Conservation (phyloP, 257 asterid genomes). For the Solanum bulbocastanum region DNA sequence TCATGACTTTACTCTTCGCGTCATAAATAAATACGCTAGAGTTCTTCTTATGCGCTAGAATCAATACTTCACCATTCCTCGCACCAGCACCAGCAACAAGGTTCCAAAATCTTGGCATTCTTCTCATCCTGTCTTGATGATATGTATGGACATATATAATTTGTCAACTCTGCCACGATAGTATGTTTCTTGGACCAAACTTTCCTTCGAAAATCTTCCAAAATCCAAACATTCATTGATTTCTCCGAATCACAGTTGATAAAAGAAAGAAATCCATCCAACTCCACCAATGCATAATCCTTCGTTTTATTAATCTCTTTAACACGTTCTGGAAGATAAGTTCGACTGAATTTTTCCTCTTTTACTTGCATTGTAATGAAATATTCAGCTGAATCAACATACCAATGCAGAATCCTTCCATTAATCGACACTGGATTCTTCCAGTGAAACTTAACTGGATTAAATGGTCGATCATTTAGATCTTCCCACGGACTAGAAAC, state of each 20-base stretch:
- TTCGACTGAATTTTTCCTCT: not conserved
- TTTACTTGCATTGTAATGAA: constrained; percentile 6
- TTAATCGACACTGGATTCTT: not conserved
- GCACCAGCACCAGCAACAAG: constrained; percentile 1
- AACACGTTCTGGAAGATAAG: not conserved
- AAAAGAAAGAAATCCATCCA: not conserved
- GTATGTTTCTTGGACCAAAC: constrained; percentile 10
- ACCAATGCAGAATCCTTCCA: constrained; percentile 2
- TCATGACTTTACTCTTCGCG: not conserved
- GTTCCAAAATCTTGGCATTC: constrained; percentile 3
- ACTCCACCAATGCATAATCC: not conserved
- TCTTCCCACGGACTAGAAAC: constrained; percentile 5
- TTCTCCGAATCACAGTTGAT: not conserved
- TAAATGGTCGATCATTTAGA: not conserved
- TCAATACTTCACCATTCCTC: not conserved
- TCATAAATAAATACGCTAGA: not conserved
- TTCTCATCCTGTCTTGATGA: not conserved
- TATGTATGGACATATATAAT: not conserved
- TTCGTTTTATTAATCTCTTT: not conserved
- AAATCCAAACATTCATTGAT: constrained; percentile 2
- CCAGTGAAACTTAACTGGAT: not conserved
- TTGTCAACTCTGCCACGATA: not conserved
- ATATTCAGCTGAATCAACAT: not conserved
- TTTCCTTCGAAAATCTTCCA: not conserved
- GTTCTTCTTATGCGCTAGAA: not conserved